phyloP scores from a whole-genome alignment of 2,329 filamentous ascomycete species.

The Hysterium pulicare region DNA sequence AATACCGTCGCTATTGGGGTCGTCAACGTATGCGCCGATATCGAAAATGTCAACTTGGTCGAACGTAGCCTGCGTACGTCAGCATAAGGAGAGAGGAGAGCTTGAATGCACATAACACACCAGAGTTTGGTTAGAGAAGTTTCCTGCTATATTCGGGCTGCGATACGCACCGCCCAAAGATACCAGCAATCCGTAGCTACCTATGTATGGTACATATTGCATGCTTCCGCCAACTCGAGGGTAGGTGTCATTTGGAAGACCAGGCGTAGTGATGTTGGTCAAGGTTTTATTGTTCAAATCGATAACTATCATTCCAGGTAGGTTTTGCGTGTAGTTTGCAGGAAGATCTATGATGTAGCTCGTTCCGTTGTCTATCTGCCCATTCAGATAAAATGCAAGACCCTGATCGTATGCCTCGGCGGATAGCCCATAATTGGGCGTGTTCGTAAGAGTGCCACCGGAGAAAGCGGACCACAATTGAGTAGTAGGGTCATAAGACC shows the following conservation, averaged over 20 bases:
- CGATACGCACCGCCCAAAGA: constrained; percentile 27
- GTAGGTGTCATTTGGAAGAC: constrained; percentile 12
- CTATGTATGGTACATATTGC: constrained; percentile 30
- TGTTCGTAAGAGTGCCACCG: not conserved
- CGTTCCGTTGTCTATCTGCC: constrained; percentile 29
- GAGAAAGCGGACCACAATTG: constrained; percentile 1
- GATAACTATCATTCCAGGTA: constrained; percentile 37
- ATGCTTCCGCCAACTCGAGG: constrained; percentile 33
- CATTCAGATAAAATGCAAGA: constrained; percentile 33
- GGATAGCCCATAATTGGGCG: constrained; percentile 27
- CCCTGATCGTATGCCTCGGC: constrained; percentile 28
- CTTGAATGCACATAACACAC: constrained; percentile 12
- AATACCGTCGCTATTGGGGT: constrained; percentile 19
- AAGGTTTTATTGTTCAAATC: constrained; percentile 31
- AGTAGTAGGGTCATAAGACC: constrained; percentile 4
- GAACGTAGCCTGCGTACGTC: constrained; percentile 22
- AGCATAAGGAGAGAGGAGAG: not conserved
- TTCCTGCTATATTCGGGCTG: not conserved
- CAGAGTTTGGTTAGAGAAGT: constrained; percentile 12
- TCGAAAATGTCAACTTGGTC: constrained; percentile 37
- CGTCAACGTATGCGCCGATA: constrained; percentile 24
- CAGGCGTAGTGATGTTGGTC: constrained; percentile 33
- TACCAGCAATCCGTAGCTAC: constrained; percentile 32
- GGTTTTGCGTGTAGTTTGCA: constrained; percentile 14
- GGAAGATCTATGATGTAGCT: constrained; percentile 9